Evolutionary conservation across 2,329 filamentous ascomycete species (phyloP), one percentile per base, ranked within the genome.

Genomic region (Pseudogymnoascus verrucosus): DNA sequence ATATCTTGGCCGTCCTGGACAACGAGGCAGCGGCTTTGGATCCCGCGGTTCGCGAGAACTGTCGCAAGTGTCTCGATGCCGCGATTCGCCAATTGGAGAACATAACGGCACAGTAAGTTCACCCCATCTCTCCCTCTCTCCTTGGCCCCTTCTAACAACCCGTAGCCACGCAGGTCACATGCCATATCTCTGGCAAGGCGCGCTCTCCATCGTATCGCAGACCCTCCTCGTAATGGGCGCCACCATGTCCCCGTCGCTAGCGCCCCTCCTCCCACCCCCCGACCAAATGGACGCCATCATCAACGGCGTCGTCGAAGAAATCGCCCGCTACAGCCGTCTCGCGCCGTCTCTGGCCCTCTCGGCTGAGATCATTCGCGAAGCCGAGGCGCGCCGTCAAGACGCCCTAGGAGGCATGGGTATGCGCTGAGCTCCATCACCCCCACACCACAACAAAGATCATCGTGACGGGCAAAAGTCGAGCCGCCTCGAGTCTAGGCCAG

Each of bases 161-260:
- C 71, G 69, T 71, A 89, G 86, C 76, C 90, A 92, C 71, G 89
- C 88, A 65, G 90, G 90, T 61, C 90, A 93, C 73, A 87, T 95
- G 78, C 90, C 90, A 11, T 95, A 93, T 75, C 82, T 93, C 19
- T 95, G 89, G 87, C 90, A 93, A 77, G 90, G 90, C 16, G 89
- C 90, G 7, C 80, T 95, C 39, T 92, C 89, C 21, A 90, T 95
- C 71, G 89, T 93, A 21, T 91, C 89, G 5, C 90, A 95, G 74
- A 89, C 89, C 1, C 79, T 95, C 14, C 79, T 95, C 47, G 84
- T 95, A 36, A 93, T 95, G 90, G 90, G 89, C 5, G 89, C 90
- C 14, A 91, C 88, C 14, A 90, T 93, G 85, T 92, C 87, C 7
- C 86, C 87, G 1, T 87, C 87, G 4, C 82, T 93, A 2, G 80